Evolutionary conservation across 805 yeast species (phyloP).

Genomic region (Metschnikowia koreensis): DNA sequence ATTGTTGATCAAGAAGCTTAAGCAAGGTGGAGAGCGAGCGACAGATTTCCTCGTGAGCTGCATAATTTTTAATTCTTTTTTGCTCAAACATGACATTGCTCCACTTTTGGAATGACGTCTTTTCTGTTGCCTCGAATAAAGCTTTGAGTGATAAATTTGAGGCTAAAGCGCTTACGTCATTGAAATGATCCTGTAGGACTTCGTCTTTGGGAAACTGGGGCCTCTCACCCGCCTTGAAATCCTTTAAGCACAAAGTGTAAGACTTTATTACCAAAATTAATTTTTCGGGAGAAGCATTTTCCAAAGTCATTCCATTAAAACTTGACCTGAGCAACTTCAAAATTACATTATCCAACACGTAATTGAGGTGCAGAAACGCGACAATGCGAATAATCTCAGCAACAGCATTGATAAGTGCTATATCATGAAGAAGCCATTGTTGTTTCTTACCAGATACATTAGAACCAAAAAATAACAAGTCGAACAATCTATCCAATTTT

Average conservation of each 20-base stretch:
- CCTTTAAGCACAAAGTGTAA: slow-evolving; percentile 68
- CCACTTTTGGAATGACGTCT: slow-evolving; percentile 11
- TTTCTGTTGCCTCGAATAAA: slow-evolving; percentile 9
- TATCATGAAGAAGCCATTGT: slow-evolving; percentile 72
- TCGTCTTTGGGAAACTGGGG: slow-evolving; percentile 76
- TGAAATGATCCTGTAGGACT: slow-evolving; percentile 23
- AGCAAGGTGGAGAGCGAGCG: slow-evolving; percentile 53
- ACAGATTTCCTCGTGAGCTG: slow-evolving; percentile 70
- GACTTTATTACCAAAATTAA: slow-evolving; percentile 67
- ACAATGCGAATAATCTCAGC: slow-evolving; percentile 73
- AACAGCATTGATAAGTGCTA: slow-evolving; percentile 58
- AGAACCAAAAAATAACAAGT: slow-evolving; percentile 49
- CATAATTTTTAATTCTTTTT: slow-evolving; percentile 44
- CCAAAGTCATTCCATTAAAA: slow-evolving; percentile 58
- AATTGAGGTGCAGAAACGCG: slow-evolving; percentile 77
- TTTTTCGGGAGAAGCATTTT: slow-evolving; percentile 66
- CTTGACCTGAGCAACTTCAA: slow-evolving; percentile 64
- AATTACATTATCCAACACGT: slow-evolving; percentile 74
- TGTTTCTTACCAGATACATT: slow-evolving; percentile 50
- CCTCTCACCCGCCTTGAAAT: slow-evolving; percentile 49
- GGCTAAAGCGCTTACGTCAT: slow-evolving; percentile 1
- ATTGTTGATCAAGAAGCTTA: slow-evolving; percentile 55
- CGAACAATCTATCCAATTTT: slow-evolving; percentile 64
- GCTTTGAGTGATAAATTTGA: slow-evolving; percentile 9
- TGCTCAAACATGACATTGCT: slow-evolving; percentile 43